These are phyloP conservation scores for Lepidium didymum DNA, from an alignment of 345 rosid genomes.

Conservation along the genomic window DNA sequence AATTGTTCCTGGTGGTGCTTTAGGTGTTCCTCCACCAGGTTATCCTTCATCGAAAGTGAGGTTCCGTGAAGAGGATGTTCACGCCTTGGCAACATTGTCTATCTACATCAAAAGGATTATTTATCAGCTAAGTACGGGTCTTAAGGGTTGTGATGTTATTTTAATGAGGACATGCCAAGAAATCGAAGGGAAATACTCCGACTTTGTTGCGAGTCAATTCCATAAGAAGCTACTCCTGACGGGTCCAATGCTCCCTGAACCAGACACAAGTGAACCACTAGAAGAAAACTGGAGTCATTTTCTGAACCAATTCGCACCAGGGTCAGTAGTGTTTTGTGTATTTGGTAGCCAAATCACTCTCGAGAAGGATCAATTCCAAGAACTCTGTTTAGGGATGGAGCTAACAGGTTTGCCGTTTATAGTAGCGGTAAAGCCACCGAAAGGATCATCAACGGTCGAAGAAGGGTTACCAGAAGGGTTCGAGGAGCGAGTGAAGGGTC, in stretches of 20 bases:
- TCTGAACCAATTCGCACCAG: slow-evolving; percentile 34
- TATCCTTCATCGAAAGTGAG: slow-evolving; percentile 14
- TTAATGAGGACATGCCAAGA: slow-evolving; percentile 68
- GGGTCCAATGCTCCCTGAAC: slow-evolving; percentile 56
- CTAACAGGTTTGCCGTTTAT: slow-evolving; percentile 50
- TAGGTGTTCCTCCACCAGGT: not conserved
- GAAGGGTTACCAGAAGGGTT: slow-evolving; percentile 70
- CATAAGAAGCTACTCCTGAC: slow-evolving; percentile 43
- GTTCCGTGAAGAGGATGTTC: not conserved
- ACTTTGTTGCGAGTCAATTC: slow-evolving; percentile 40
- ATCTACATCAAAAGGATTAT: slow-evolving; percentile 3
- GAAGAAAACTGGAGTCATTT: slow-evolving; percentile 53
- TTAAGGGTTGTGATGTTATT: slow-evolving; percentile 36
- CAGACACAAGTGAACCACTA: not conserved
- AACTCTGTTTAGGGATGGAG: slow-evolving; percentile 59
- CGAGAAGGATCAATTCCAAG: slow-evolving; percentile 58
- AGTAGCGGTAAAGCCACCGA: slow-evolving; percentile 49
- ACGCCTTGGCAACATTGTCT: not conserved
- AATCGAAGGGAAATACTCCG: slow-evolving; percentile 48
- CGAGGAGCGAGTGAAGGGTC: slow-evolving; percentile 40
- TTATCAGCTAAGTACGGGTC: not conserved
- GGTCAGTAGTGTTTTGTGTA: slow-evolving; percentile 49
- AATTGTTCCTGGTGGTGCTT: not conserved
- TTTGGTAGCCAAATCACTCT: slow-evolving; percentile 56
- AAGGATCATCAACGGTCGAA: slow-evolving; percentile 33